Conservation (phyloP, 164 flowering plant genomes). For the Euptelea pleiosperma region DNA sequence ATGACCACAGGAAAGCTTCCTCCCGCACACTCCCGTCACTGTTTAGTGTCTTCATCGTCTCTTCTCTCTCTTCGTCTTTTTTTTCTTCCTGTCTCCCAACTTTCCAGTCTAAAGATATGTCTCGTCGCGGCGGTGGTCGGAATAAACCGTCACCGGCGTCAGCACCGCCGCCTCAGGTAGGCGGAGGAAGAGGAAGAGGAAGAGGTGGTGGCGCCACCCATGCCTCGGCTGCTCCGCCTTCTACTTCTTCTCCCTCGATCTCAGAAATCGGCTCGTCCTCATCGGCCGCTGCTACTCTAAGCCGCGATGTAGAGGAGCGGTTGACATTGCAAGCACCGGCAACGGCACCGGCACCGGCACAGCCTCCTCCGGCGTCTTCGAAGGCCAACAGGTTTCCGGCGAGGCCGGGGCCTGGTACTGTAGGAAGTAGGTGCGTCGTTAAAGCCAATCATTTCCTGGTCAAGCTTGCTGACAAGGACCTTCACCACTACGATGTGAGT, state of each 20-base stretch:
- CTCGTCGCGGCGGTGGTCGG: too few relatives aligned
- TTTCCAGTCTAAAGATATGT: too few relatives aligned
- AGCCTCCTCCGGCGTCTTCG: conserved; percentile 34
- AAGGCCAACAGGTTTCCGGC: conserved; percentile 30
- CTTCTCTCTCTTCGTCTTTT: too few relatives aligned
- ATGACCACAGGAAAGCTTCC: too few relatives aligned
- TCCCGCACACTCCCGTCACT: too few relatives aligned
- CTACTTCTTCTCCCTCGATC: not conserved
- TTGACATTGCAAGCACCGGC: conserved; percentile 10
- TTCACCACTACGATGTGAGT: conserved; percentile 73
- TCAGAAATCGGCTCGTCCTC: conserved; percentile 4
- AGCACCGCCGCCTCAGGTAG: too few relatives aligned
- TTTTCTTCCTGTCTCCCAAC: too few relatives aligned
- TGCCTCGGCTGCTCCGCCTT: not conserved
- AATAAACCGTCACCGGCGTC: too few relatives aligned
- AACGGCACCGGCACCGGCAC: not conserved
- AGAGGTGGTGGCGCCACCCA: not conserved
- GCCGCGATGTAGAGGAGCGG: conserved; percentile 11
- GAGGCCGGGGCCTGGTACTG: conserved; percentile 52
- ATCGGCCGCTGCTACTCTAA: conserved; percentile 5
- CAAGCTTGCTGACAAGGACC: conserved; percentile 32
- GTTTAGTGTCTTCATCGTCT: too few relatives aligned
- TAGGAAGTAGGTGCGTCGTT: conserved; percentile 39
- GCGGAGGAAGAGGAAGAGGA: conserved; percentile 5
- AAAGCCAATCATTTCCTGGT: conserved; percentile 72